Evolutionary conservation across 139 green algal genomes (phyloP).

Genomic region (Micractinium sp.): DNA sequence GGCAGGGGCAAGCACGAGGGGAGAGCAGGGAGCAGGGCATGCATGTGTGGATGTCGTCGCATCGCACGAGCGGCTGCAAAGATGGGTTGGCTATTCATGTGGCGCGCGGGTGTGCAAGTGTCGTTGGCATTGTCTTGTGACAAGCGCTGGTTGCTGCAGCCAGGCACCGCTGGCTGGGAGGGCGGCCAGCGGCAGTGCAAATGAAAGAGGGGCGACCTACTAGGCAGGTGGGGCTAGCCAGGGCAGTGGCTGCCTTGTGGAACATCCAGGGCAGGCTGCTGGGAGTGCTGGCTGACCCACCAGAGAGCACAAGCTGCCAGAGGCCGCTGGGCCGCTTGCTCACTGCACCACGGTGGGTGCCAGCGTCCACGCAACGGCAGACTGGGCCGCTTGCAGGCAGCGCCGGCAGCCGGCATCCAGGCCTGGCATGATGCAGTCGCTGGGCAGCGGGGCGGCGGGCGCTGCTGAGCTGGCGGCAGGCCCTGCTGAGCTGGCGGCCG

Average conservation of each 20-base stretch:
- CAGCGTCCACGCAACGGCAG: constrained; percentile 5
- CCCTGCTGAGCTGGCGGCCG: background rate
- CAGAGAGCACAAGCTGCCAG: background rate
- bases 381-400: constrained; percentile 3
- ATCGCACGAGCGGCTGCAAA: too few relatives aligned
- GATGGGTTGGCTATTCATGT: too few relatives aligned
- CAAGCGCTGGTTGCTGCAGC: too few relatives aligned
- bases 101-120: too few relatives aligned
- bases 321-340: background rate
- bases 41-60: background rate
- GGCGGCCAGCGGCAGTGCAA: too few relatives aligned
- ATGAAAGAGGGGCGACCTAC: too few relatives aligned
- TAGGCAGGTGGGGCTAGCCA: background rate
- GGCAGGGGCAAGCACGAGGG: background rate
- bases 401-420: constrained; percentile 15
- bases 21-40: background rate
- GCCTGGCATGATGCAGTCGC: background rate
- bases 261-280: background rate
- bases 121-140: too few relatives aligned
- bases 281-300: background rate
- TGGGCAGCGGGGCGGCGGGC: background rate
- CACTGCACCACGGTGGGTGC: background rate
- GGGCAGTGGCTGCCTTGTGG: background rate
- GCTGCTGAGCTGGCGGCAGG: background rate
- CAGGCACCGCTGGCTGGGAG: too few relatives aligned